Conservation (phyloP, 2,329 filamentous ascomycete genomes). For the Macrophomina tecta region DNA sequence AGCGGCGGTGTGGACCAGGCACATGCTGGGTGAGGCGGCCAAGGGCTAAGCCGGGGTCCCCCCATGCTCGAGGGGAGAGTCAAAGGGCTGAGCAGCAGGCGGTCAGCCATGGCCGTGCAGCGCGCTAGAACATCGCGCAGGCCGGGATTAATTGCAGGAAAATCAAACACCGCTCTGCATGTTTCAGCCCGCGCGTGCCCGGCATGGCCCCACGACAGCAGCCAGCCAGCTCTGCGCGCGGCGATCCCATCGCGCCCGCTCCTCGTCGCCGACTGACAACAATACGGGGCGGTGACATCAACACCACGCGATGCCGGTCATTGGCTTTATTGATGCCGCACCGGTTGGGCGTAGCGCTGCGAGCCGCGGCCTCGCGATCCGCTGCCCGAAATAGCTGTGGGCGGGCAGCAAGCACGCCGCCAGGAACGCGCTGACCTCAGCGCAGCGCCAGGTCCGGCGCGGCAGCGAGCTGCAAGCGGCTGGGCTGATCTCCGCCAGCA, state of each 20-base stretch:
- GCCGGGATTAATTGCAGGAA: slow-evolving; percentile 35
- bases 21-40: slow-evolving; percentile 47
- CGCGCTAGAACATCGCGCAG: slow-evolving; percentile 40
- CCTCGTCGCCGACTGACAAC: background rate
- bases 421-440: slow-evolving; percentile 26
- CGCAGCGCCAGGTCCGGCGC: background rate
- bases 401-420: background rate
- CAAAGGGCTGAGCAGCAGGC: slow-evolving; percentile 28
- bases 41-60: slow-evolving; percentile 34
- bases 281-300: slow-evolving; percentile 22
- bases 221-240: slow-evolving; percentile 3
- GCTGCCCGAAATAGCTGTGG: slow-evolving; percentile 14
- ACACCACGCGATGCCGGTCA: slow-evolving; percentile 21
- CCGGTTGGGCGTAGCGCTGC: slow-evolving; percentile 14
- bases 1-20: slow-evolving; percentile 48
- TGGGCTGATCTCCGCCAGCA: slow-evolving; percentile 22
- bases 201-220: slow-evolving; percentile 35
- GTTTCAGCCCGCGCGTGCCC: slow-evolving; percentile 51
- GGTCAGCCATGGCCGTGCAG: slow-evolving; percentile 25
- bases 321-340: slow-evolving; percentile 19
- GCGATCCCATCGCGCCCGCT: slow-evolving; percentile 10
- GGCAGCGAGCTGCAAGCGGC: slow-evolving; percentile 9
- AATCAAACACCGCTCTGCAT: slow-evolving; percentile 39
- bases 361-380: slow-evolving; percentile 3
- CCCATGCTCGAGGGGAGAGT: slow-evolving; percentile 25